Evolutionary conservation across 352 stramenopile genomes (phyloP), one percentile per base, ranked within the genome.

Genomic region (Pythium diclinum): DNA sequence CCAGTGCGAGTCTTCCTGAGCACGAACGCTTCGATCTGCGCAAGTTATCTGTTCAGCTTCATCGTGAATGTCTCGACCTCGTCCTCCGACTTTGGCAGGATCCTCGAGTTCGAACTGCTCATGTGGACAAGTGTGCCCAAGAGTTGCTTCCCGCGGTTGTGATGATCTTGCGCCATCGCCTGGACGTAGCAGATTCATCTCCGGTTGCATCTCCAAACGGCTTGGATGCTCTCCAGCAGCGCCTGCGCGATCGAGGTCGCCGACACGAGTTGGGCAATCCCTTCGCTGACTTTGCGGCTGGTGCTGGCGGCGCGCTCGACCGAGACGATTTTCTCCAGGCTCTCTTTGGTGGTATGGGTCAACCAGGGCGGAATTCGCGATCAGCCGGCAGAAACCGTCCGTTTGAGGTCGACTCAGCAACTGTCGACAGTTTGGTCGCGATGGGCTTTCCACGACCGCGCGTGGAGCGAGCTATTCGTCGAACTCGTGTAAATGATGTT

Each of bases 361-460:
- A 60, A 25, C n/a, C 64, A 28, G 46, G 53, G 17, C 52, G 63
- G 44, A 38, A 57, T 32, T 52, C n/a, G 33, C 53, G n/a, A 40
- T 25, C 56, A 30, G 19, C 56, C 21, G 14, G 34, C 23, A 61
- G 49, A 28, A 65, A 25, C 58, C 48, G 62, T 56, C 71, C 80
- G 3, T 98, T 98, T 78, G 84, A 92, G 53, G 79, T 95, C 13
- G 95, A 96, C 59, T 81, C 97, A 25, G 81, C 85, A 16, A 88
- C 96, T 49, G 89, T 98, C 13, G 84, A 94, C n/a, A 92, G 79
- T 36, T 77, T 99, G 16, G 83, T 87, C 19, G 95, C 97, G 10
- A 99, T 99, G 97, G 97, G 97, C 17, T 99, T 99, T 63, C 72
- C 71, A 17, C 81, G 94, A 21, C 69, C 91, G 40, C 87, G 96